Evolutionary conservation across 768 basidiomycete species (phyloP).

Genomic region (Podaxis pistillaris): DNA sequence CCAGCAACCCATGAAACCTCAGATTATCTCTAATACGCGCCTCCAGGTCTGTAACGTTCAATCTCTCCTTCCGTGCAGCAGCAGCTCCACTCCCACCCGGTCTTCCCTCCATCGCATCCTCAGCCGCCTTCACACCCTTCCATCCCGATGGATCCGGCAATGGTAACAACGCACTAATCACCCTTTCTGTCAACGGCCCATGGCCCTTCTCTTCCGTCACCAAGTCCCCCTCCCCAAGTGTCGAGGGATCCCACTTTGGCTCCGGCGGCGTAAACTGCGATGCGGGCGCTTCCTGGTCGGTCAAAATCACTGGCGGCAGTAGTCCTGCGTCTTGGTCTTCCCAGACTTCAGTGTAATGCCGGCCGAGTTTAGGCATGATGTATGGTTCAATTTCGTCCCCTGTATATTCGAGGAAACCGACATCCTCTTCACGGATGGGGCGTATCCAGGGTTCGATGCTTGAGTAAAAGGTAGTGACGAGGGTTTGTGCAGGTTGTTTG

Average conservation of each 20-base stretch:
- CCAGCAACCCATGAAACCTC: slow-evolving; percentile 70
- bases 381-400: slow-evolving; percentile 91
- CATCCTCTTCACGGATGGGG: slow-evolving; percentile 89
- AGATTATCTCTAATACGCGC: slow-evolving; percentile 72
- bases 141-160: slow-evolving; percentile 62
- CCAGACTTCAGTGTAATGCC: slow-evolving; percentile 91
- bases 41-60: slow-evolving; percentile 81
- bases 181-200: slow-evolving; percentile 84
- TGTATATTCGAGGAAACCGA: slow-evolving; percentile 88
- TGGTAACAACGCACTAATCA: slow-evolving; percentile 72
- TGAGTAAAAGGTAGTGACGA: slow-evolving; percentile 77
- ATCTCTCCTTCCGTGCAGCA: slow-evolving; percentile 68
- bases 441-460: slow-evolving; percentile 90
- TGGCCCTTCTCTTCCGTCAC: slow-evolving; percentile 76
- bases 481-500: slow-evolving; percentile 72
- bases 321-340: slow-evolving; percentile 80
- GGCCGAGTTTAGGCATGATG: slow-evolving; percentile 79
- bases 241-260: slow-evolving; percentile 83
- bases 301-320: slow-evolving; percentile 27
- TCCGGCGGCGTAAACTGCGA: slow-evolving; percentile 46
- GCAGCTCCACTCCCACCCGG: slow-evolving; percentile 80
- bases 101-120: slow-evolving; percentile 82
- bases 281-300: slow-evolving; percentile 33
- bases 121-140: slow-evolving; percentile 80
- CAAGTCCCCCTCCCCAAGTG: slow-evolving; percentile 70